Conservation (phyloP, 768 basidiomycete genomes). For the Lentinula edodes region DNA sequence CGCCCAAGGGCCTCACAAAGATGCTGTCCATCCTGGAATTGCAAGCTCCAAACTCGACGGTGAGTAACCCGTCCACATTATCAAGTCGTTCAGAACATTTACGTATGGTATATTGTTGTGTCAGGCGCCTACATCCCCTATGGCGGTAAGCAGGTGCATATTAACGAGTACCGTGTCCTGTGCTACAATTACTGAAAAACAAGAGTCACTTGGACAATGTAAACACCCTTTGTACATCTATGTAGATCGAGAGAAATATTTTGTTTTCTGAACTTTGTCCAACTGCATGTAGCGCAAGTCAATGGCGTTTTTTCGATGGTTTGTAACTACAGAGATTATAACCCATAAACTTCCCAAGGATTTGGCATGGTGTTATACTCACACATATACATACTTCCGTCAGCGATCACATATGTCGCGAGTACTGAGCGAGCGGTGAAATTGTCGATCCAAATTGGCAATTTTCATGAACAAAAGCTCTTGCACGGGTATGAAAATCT, state of each 20-base stretch:
- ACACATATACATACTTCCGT: no score
- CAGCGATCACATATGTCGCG: no score
- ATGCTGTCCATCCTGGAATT: constrained; percentile 60
- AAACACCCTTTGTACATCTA: neutral
- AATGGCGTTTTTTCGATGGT: no score
- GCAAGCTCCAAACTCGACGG: constrained; percentile 48
- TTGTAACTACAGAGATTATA: no score
- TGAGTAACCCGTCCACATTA: constrained; percentile 14
- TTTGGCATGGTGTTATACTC: no score
- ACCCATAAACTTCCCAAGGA: no score
- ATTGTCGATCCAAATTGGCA: no score
- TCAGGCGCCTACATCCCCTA: constrained; percentile 54
- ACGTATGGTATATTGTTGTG: neutral
- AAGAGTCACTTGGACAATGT: neutral
- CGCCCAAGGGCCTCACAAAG: constrained; percentile 49
- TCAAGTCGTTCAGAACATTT: neutral
- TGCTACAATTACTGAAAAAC: constrained; percentile 22
- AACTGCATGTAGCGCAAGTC: no score
- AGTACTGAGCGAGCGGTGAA: no score
- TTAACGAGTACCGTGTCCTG: constrained; percentile 36
- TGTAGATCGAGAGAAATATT: no score
- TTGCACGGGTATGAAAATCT: neutral
- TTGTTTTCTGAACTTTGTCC: no score
- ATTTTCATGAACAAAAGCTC: neutral
- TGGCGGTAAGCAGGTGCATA: constrained; percentile 42